phyloP scores from a whole-genome alignment of 805 yeast species.

The Saccharomyces eubayanus region DNA sequence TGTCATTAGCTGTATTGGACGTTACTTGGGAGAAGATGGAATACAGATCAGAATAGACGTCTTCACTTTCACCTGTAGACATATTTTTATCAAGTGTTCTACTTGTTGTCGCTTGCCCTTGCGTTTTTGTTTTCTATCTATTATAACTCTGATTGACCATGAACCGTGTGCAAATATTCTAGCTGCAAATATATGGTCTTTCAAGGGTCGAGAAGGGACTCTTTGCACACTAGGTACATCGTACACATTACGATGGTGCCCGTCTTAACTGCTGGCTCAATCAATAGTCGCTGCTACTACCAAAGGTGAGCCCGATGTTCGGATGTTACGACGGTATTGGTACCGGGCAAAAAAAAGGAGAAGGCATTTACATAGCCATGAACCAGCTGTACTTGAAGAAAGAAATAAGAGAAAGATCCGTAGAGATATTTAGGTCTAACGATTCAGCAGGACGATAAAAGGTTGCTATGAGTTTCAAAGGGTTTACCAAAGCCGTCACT shows the following conservation, averaged over 20 bases:
- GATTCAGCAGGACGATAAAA: not conserved
- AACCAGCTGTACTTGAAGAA: not conserved
- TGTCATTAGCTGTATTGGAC: conserved; percentile 21
- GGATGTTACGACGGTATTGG: not conserved
- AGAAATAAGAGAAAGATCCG: not conserved
- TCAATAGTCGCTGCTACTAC: not conserved
- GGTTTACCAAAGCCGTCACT: conserved; percentile 67
- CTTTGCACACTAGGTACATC: not conserved
- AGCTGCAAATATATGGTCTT: not conserved
- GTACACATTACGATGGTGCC: not conserved
- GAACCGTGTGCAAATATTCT: not conserved
- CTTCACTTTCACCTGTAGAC: conserved; percentile 12
- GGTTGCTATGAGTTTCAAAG: conserved; percentile 73
- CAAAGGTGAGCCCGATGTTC: not conserved
- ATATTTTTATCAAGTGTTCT: not conserved
- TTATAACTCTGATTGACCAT: not conserved
- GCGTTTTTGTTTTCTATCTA: not conserved
- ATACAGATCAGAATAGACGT: conserved; percentile 25
- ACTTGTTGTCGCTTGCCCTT: not conserved
- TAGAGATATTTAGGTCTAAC: not conserved
- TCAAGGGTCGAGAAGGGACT: not conserved
- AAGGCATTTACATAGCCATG: not conserved
- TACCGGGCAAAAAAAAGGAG: not conserved
- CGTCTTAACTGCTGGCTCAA: not conserved
- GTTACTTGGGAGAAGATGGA: conserved; percentile 25